These are phyloP conservation scores for Cytospora paraplurivora DNA, from an alignment of 2,329 filamentous ascomycete genomes.

Conservation along the genomic window DNA sequence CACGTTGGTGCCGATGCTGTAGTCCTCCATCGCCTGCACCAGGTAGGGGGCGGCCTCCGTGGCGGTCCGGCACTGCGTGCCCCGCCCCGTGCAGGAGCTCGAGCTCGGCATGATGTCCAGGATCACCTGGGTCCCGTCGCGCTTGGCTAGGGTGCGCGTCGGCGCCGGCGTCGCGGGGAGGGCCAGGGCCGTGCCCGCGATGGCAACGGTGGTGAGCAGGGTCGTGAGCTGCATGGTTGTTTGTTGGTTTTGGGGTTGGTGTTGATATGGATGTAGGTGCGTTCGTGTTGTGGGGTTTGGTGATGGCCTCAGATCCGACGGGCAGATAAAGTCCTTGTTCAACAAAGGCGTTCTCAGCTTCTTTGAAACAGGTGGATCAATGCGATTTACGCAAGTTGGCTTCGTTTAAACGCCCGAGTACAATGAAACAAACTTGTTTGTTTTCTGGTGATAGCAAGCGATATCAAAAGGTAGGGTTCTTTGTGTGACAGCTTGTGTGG, in stretches of 20 bases:
- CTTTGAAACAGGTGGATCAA: neutral
- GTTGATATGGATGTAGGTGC: neutral
- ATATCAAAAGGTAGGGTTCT: neutral
- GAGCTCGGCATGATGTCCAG: conserved; percentile 60
- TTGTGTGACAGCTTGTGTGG: neutral
- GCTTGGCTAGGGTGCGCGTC: conserved; percentile 24
- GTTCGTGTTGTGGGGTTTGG: neutral
- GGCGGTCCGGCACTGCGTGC: conserved; percentile 67
- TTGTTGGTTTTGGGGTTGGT: conserved; percentile 36
- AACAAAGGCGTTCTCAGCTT: neutral
- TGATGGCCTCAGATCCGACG: neutral
- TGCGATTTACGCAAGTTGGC: too few species aligned
- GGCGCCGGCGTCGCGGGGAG: conserved; percentile 28
- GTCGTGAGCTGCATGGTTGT: conserved; percentile 36
- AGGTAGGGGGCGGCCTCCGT: conserved; percentile 61
- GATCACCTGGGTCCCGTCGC: conserved; percentile 45
- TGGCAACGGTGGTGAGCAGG: conserved; percentile 33
- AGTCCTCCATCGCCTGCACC: conserved; percentile 55
- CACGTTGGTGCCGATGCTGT: conserved; percentile 55
- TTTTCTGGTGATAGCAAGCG: too few species aligned
- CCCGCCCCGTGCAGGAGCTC: conserved; percentile 51
- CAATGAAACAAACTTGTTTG: neutral
- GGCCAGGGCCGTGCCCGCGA: conserved; percentile 34
- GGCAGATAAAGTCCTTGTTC: neutral
- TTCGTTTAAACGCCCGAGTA: neutral